Evolutionary conservation across 179 eudicot species (phyloP).

Genomic region (Silene coronaria): DNA sequence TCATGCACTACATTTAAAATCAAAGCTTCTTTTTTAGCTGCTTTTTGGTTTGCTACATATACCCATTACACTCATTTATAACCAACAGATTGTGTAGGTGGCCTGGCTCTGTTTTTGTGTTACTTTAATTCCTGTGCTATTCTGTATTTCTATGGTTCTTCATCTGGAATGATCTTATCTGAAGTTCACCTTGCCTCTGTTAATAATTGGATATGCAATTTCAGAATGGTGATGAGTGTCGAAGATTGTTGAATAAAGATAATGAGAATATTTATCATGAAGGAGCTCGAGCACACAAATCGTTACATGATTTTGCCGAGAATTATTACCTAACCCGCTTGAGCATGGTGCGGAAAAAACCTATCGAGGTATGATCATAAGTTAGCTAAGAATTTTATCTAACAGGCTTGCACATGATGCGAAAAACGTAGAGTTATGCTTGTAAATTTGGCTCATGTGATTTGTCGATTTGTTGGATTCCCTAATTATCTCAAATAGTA

Average conservation of each 20-base stretch:
- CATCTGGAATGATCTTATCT: background rate
- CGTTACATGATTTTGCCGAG: conserved; percentile 92
- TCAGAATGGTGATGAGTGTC: conserved; percentile 67
- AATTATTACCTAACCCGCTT: conserved; percentile 71
- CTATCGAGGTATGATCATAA: conserved; percentile 18
- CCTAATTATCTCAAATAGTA: background rate
- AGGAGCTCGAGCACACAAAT: conserved; percentile 53
- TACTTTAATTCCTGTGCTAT: background rate
- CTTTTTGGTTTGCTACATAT: background rate
- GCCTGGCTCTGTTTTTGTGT: background rate
- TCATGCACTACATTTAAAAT: background rate
- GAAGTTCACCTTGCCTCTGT: background rate
- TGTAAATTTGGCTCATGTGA: background rate
- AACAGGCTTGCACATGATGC: too few relatives aligned
- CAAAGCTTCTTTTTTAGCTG: background rate
- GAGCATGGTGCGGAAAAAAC: conserved; percentile 56
- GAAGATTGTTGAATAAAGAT: conserved; percentile 65
- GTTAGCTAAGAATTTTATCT: too few relatives aligned
- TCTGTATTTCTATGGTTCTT: background rate
- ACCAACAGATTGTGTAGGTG: background rate
- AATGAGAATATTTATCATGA: conserved; percentile 42
- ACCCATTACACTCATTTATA: background rate
- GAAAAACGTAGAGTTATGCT: too few relatives aligned
- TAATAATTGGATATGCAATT: conserved; percentile 10
- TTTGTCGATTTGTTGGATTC: background rate